phyloP scores from a whole-genome alignment of 176 grass and related monocot species.

The Dactylis glomerata region DNA sequence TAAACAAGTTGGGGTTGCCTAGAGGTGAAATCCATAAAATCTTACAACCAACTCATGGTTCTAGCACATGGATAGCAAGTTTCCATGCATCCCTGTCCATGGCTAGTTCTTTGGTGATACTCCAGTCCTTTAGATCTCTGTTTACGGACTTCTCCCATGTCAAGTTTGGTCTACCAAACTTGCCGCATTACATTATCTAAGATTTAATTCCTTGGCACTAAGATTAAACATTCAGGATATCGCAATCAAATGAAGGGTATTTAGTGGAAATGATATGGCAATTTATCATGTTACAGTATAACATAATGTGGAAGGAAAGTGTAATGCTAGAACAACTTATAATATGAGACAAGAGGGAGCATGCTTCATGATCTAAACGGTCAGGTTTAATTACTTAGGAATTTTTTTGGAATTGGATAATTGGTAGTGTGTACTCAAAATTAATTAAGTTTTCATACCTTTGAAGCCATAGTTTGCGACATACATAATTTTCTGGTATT shows the following conservation, averaged over 20 bases:
- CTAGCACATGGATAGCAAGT: too few relatives aligned
- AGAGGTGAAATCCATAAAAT: too few relatives aligned
- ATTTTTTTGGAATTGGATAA: background rate
- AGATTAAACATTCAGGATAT: background rate
- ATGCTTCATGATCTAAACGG: background rate
- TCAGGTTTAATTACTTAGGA: background rate
- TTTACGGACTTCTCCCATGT: too few relatives aligned
- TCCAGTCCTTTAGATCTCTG: too few relatives aligned
- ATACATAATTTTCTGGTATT: background rate
- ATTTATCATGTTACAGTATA: background rate
- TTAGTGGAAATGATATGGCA: background rate
- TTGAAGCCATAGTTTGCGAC: background rate
- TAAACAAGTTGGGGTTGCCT: too few relatives aligned
- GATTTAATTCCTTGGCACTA: background rate
- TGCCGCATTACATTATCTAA: background rate
- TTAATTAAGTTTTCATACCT: background rate
- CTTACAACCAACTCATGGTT: too few relatives aligned
- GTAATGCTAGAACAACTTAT: background rate
- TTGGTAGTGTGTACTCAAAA: background rate
- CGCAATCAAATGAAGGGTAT: background rate
- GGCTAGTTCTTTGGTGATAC: too few relatives aligned
- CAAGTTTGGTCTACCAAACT: background rate
- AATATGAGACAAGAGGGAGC: background rate
- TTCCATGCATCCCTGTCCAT: too few relatives aligned
- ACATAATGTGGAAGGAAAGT: background rate